Percentiles rank a stretch among this genome's conserved stretches.
These are phyloP conservation scores for Ophiocordyceps sinensis DNA, from an alignment of 2,329 filamentous ascomycete species.

Conservation along the genomic window DNA sequence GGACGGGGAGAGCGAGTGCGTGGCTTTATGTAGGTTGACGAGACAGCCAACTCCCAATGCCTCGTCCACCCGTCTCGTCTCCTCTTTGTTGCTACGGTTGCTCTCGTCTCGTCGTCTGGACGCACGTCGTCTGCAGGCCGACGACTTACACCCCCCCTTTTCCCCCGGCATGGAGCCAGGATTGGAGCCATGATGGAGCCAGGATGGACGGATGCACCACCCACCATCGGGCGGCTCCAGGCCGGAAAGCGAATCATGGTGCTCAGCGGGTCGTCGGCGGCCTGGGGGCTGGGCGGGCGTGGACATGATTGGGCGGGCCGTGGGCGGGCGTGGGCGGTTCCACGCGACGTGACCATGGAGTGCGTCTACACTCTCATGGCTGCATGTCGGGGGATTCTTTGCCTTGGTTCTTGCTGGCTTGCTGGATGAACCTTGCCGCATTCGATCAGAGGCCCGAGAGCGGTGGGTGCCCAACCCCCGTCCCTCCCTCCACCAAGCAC, in stretches of 20 bases:
- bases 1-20: constrained; percentile 5
- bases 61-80: too few relatives aligned
- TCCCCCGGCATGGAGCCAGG: too few relatives aligned
- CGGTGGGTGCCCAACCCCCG: too few relatives aligned
- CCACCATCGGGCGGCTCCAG: neutral
- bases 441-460: constrained; percentile 1
- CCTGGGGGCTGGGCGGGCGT: neutral
- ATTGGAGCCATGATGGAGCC: too few relatives aligned
- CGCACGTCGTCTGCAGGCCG: neutral
- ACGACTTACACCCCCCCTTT: neutral
- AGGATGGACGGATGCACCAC: neutral
- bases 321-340: too few relatives aligned
- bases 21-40: constrained; percentile 16
- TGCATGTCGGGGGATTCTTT: neutral
- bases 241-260: neutral
- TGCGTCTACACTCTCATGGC: neutral
- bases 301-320: neutral
- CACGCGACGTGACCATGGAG: neutral
- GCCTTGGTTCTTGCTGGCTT: neutral
- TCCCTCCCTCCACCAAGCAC: too few relatives aligned
- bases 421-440: constrained; percentile 1
- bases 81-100: too few relatives aligned
- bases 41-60: too few relatives aligned
- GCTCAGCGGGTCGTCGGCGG: neutral
- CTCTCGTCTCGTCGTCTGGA: neutral